These are phyloP conservation scores for Sclerotinia sclerotiorum DNA, from an alignment of 2,329 filamentous ascomycete genomes.

Conservation along the genomic window DNA sequence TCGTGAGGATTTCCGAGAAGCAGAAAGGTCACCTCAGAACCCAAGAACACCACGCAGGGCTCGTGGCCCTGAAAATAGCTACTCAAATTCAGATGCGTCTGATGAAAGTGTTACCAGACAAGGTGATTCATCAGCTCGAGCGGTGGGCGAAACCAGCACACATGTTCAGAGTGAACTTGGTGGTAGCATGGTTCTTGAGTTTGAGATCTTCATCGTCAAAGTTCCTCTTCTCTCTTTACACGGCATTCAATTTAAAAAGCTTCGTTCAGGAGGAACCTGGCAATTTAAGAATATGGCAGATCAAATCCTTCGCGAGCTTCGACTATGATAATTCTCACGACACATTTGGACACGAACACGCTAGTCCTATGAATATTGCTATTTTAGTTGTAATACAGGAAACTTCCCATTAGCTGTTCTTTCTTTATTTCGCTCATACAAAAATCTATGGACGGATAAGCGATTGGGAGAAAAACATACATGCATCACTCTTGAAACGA, in stretches of 20 bases:
- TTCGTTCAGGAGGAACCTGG: slow-evolving; percentile 86
- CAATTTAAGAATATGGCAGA: slow-evolving; percentile 99
- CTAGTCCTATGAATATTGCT: background rate
- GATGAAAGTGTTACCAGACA: slow-evolving; percentile 68
- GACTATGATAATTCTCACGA: slow-evolving; percentile 47
- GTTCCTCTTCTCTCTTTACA: slow-evolving; percentile 89
- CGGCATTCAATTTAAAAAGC: slow-evolving; percentile 97
- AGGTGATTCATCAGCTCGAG: slow-evolving; percentile 54
- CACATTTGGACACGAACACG: background rate
- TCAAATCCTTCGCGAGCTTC: slow-evolving; percentile 84
- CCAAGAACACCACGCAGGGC: slow-evolving; percentile 47
- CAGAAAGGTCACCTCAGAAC: slow-evolving; percentile 52
- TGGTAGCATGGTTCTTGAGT: slow-evolving; percentile 78
- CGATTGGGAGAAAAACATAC: background rate
- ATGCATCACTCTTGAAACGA: slow-evolving; percentile 18
- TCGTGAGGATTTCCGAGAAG: slow-evolving; percentile 69
- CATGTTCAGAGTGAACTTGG: slow-evolving; percentile 89
- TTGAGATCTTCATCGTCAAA: slow-evolving; percentile 97
- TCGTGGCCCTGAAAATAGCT: slow-evolving; percentile 61
- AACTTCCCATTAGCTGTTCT: background rate
- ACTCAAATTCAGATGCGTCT: slow-evolving; percentile 83
- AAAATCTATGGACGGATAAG: background rate
- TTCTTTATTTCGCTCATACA: background rate
- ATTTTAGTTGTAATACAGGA: slow-evolving; percentile 7
- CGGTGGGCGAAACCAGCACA: slow-evolving; percentile 84